Evolutionary conservation across 1,284 basidiomycete species (phyloP).

Genomic region (Cutaneotrichosporon sp.): DNA sequence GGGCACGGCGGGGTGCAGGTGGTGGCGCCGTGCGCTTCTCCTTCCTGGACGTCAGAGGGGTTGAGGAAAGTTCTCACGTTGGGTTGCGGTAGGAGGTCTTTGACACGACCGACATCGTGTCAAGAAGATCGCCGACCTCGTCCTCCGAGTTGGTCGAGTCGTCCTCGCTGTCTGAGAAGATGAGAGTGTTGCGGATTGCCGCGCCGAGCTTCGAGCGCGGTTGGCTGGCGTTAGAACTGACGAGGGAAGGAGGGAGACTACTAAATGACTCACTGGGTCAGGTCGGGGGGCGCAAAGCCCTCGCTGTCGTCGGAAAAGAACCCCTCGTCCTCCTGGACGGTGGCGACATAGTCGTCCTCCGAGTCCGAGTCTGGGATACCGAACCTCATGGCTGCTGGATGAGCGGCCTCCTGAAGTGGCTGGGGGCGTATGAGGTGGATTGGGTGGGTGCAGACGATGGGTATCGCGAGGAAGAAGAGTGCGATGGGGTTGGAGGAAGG

Average conservation of each 20-base stretch:
- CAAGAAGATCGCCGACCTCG: conserved; percentile 31
- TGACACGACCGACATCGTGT: background rate
- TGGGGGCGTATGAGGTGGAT: background rate
- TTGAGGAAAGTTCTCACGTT: conserved; percentile 7
- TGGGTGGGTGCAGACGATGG: background rate
- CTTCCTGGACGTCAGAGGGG: conserved; percentile 1
- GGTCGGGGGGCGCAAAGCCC: conserved; percentile 15
- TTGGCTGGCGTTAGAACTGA: conserved; percentile 11
- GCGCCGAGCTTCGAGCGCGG: conserved; percentile 22
- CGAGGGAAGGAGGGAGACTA: background rate
- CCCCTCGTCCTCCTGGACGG: conserved; percentile 22
- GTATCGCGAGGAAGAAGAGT: background rate
- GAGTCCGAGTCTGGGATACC: conserved; percentile 32
- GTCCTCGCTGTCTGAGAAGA: conserved; percentile 25
- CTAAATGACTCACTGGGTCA: conserved; percentile 10
- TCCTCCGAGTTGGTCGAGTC: conserved; percentile 41
- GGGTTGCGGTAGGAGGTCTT: conserved; percentile 21
- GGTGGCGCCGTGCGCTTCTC: conserved; percentile 8
- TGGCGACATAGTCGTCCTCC: conserved; percentile 25
- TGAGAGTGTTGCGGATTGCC: conserved; percentile 29
- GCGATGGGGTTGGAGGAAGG: no score
- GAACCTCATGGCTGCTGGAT: conserved; percentile 31
- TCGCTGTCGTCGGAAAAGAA: conserved; percentile 15
- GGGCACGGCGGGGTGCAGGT: conserved; percentile 1
- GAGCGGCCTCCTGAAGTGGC: background rate